phyloP scores from a whole-genome alignment of 2,329 filamentous ascomycete genomes.

The Pseudodiploospora longispora region DNA sequence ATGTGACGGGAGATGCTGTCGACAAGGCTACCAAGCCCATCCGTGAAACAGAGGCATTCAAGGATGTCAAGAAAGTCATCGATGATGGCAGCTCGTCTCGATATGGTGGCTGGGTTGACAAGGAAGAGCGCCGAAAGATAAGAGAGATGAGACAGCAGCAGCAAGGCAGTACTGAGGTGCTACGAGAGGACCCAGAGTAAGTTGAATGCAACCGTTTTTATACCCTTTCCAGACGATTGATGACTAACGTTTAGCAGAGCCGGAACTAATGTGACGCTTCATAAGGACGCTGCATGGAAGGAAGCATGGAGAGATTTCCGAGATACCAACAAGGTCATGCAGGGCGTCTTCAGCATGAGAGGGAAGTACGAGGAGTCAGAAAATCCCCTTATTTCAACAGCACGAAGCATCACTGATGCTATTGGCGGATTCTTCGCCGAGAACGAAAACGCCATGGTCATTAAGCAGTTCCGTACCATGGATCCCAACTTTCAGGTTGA shows the following conservation, averaged over 20 bases:
- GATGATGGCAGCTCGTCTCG: constrained; percentile 94
- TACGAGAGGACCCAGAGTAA: constrained; percentile 83
- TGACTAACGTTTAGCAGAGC: constrained; percentile 51
- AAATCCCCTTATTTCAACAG: constrained; percentile 88
- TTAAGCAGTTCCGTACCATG: constrained; percentile 96
- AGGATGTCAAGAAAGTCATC: constrained; percentile 89
- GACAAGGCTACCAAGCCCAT: constrained; percentile 95
- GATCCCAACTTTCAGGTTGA: constrained; percentile 93
- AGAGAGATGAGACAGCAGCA: constrained; percentile 67
- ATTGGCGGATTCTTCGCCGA: constrained; percentile 96
- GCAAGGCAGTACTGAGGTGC: constrained; percentile 45
- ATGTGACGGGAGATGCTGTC: constrained; percentile 74
- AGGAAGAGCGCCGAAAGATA: constrained; percentile 79
- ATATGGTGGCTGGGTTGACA: constrained; percentile 95
- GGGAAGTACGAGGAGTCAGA: constrained; percentile 91
- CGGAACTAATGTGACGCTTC: constrained; percentile 85
- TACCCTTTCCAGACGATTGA: neutral
- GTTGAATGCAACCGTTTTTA: constrained; percentile 24
- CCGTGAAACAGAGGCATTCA: constrained; percentile 88
- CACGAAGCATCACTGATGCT: constrained; percentile 85
- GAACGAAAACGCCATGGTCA: constrained; percentile 94
- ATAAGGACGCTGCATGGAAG: constrained; percentile 97
- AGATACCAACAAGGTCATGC: constrained; percentile 80
- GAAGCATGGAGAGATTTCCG: constrained; percentile 97
- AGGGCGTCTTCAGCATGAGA: constrained; percentile 80